Percentiles rank a stretch among this genome's conserved stretches.
Evolutionary conservation across 441 rosid species (phyloP).

Genomic region (Flueggea neowawraea): DNA sequence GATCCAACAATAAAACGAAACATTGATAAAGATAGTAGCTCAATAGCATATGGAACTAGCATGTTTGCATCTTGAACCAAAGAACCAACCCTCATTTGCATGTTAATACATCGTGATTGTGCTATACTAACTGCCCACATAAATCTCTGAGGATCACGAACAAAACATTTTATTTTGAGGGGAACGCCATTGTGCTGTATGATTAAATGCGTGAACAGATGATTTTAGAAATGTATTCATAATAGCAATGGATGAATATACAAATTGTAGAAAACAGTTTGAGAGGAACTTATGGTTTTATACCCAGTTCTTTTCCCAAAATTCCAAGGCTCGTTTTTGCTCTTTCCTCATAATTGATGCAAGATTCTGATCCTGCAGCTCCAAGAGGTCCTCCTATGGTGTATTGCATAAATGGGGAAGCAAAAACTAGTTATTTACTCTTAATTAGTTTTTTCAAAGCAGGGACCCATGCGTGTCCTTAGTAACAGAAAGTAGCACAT

Average conservation of each 20-base stretch:
- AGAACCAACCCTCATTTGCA: conserved; percentile 81
- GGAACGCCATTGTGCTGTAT: conserved; percentile 77
- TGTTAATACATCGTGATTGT: conserved; percentile 74
- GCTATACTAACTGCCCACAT: conserved; percentile 86
- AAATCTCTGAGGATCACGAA: conserved; percentile 73
- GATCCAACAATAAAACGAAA: neutral
- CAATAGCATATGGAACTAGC: conserved; percentile 94
- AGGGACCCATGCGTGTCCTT: no score
- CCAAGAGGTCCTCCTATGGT: conserved; percentile 67
- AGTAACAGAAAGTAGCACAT: neutral
- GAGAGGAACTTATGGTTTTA: conserved; percentile 13
- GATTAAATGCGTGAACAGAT: conserved; percentile 11
- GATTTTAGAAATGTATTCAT: neutral
- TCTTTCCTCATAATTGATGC: conserved; percentile 70
- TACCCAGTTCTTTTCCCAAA: conserved; percentile 97
- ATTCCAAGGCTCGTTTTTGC: conserved; percentile 61
- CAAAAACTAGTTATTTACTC: conserved; percentile 2
- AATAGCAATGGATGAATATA: neutral
- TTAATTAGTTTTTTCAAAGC: neutral
- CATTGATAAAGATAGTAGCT: conserved; percentile 10
- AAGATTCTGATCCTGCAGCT: conserved; percentile 83
- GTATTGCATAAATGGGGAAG: conserved; percentile 11
- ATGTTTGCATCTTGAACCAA: conserved; percentile 82
- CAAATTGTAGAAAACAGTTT: neutral
- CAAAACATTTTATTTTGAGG: conserved; percentile 86